These are phyloP conservation scores for Calonectria henricotiae DNA, from an alignment of 2,329 filamentous ascomycete genomes.

Conservation along the genomic window DNA sequence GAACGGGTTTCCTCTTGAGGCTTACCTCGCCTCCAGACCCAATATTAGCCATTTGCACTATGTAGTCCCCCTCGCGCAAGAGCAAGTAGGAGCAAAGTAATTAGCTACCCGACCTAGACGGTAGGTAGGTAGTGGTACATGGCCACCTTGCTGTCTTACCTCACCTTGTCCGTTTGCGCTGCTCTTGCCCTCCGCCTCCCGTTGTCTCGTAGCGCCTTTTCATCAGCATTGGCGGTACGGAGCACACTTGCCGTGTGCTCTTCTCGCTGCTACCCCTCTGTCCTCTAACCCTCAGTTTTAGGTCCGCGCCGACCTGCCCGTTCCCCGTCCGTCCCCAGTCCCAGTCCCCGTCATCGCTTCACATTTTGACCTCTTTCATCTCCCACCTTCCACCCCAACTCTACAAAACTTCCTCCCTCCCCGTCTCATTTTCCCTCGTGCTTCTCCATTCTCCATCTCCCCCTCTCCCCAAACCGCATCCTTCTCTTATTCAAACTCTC, in stretches of 20 bases:
- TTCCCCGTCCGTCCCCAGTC: conserved; percentile 28
- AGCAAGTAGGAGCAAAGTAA: conserved; percentile 29
- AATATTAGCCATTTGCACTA: conserved; percentile 34
- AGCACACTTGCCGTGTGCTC: conserved; percentile 24
- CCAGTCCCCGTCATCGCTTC: conserved; percentile 37
- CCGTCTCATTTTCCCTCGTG: conserved; percentile 25
- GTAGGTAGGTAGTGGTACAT: conserved; percentile 8
- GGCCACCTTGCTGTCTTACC: conserved; percentile 28
- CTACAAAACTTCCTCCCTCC: conserved; percentile 35
- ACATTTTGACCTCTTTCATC: conserved; percentile 46
- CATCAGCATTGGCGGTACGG: conserved; percentile 27
- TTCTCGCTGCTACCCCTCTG: conserved; percentile 29
- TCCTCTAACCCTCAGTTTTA: conserved; percentile 30
- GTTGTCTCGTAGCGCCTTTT: conserved; percentile 28
- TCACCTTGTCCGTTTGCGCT: conserved; percentile 13
- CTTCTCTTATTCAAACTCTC: conserved; percentile 25
- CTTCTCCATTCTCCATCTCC: conserved; percentile 23
- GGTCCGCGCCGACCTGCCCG: conserved; percentile 33
- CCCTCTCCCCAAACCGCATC: conserved; percentile 21
- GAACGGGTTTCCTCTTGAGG: conserved; percentile 34
- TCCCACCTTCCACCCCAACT: conserved; percentile 47
- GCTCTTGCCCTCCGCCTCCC: conserved; percentile 14
- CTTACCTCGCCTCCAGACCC: conserved; percentile 33
- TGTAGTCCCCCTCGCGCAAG: conserved; percentile 18
- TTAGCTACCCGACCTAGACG: conserved; percentile 17